Evolutionary conservation across 352 stramenopile species (phyloP).

Genomic region (Peronospora belbahrii): DNA sequence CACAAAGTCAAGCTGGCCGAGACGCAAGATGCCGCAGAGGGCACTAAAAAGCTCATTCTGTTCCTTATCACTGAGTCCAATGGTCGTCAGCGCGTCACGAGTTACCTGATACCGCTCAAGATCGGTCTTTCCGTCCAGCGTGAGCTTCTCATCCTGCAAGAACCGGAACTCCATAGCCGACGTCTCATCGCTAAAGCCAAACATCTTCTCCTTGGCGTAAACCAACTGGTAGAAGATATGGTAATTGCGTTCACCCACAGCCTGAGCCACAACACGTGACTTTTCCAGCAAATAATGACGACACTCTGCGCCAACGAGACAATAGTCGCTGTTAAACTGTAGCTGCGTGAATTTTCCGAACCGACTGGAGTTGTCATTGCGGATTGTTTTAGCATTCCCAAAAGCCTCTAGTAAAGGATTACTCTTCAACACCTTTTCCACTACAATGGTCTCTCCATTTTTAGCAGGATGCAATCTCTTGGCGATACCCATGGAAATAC

Average conservation of each 20-base stretch:
- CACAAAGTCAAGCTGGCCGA: conserved; percentile 81
- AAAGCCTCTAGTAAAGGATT: conserved; percentile 89
- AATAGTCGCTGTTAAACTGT: conserved; percentile 85
- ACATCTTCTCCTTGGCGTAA: conserved; percentile 49
- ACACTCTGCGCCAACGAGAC: conserved; percentile 83
- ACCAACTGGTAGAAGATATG: conserved; percentile 98
- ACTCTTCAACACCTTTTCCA: conserved; percentile 86
- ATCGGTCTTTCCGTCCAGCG: conserved; percentile 63
- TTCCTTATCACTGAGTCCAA: conserved; percentile 59
- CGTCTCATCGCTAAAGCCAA: conserved; percentile 39
- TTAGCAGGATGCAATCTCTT: conserved; percentile 52
- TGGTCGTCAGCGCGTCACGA: conserved; percentile 65
- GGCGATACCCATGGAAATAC: conserved; percentile 63
- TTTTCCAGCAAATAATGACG: conserved; percentile 97
- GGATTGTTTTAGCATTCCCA: conserved; percentile 88
- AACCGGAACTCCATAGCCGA: conserved; percentile 61
- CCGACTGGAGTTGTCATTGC: conserved; percentile 93
- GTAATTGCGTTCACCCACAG: conserved; percentile 93
- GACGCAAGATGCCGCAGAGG: conserved; percentile 63
- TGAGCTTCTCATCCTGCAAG: conserved; percentile 60
- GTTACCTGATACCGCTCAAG: conserved; percentile 77
- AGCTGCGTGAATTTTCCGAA: conserved; percentile 94
- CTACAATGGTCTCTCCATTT: conserved; percentile 61
- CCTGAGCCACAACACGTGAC: conserved; percentile 89
- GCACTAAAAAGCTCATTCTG: conserved; percentile 69